Conservation (phyloP, 192 early-diverging fungal genomes). For the Coemansia sp. region DNA sequence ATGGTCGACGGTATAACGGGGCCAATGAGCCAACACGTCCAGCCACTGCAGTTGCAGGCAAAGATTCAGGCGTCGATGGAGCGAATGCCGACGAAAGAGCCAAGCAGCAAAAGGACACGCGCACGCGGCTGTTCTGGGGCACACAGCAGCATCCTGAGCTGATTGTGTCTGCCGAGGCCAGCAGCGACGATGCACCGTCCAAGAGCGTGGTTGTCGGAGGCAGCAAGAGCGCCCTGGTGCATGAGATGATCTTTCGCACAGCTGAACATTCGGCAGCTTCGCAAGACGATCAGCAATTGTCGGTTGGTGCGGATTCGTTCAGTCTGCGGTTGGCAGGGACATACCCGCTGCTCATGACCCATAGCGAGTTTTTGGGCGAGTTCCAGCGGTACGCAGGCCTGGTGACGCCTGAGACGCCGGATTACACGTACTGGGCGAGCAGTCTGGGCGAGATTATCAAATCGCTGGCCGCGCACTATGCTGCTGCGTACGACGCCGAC, state of each 20-base stretch:
- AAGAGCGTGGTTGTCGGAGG: constrained; percentile 43
- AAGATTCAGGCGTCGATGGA: constrained; percentile 17
- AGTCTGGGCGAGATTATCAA: constrained; percentile 21
- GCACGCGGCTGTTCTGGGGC: constrained; percentile 57
- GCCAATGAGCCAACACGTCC: constrained; percentile 9
- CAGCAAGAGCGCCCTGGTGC: constrained; percentile 58
- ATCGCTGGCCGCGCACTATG: constrained; percentile 28
- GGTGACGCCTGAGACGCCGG: constrained; percentile 32
- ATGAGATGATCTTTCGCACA: constrained; percentile 62
- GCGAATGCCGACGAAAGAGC: constrained; percentile 24
- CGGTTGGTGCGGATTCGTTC: constrained; percentile 14
- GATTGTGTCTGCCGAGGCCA: not conserved
- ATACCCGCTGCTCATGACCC: constrained; percentile 44
- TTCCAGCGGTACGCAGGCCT: constrained; percentile 54
- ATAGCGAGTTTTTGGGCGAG: constrained; percentile 46
- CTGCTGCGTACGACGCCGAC: constrained; percentile 22
- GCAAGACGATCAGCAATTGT: not conserved
- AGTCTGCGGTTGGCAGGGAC: constrained; percentile 36
- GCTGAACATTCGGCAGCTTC: constrained; percentile 10
- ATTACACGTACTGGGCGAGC: constrained; percentile 6
- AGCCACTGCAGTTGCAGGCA: constrained; percentile 13
- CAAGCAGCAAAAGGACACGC: constrained; percentile 32
- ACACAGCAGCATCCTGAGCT: constrained; percentile 59
- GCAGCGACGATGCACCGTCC: not conserved
- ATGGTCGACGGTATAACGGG: constrained; percentile 23